Evolutionary conservation across 2,329 filamentous ascomycete genomes (phyloP).

Genomic region (Emergomyces pasteurianus): DNA sequence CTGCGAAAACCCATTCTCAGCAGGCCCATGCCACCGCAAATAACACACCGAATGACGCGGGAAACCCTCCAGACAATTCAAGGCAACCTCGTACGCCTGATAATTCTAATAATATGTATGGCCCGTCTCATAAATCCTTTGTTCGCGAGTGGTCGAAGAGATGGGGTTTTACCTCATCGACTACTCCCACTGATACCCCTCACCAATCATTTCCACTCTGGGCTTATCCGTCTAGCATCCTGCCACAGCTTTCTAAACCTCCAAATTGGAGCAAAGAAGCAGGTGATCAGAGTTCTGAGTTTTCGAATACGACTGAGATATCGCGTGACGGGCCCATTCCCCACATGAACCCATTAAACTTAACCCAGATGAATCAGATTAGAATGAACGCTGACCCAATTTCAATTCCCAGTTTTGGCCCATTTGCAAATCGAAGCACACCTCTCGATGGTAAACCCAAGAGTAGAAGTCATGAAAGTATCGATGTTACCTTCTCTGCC

Average conservation of each 20-base stretch:
- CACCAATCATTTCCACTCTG: slow-evolving; percentile 13
- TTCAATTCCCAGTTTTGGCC: slow-evolving; percentile 4
- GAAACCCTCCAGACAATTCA: not conserved
- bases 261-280: not conserved
- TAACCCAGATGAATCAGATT: not conserved
- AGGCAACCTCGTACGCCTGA: not conserved
- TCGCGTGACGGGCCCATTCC: not conserved
- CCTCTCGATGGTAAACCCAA: slow-evolving; percentile 16
- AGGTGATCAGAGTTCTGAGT: not conserved
- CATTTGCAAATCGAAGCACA: slow-evolving; percentile 6
- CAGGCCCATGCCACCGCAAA: not conserved
- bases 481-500: slow-evolving; percentile 31
- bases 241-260: slow-evolving; percentile 12
- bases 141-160: slow-evolving; percentile 9
- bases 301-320: not conserved
- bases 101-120: slow-evolving; percentile 12
- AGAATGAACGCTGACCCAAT: slow-evolving; percentile 3
- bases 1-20: not conserved
- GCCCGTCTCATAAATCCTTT: slow-evolving; percentile 7
- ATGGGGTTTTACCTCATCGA: slow-evolving; percentile 9
- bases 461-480: slow-evolving; percentile 23
- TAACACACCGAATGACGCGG: not conserved
- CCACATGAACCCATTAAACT: not conserved
- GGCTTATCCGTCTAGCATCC: slow-evolving; percentile 17
- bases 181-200: slow-evolving; percentile 4